A percentile compares a stretch with the other conserved stretches of the same genome.
Conservation (phyloP, 257 asterid genomes). For the Fraxinus pennsylvanica region DNA sequence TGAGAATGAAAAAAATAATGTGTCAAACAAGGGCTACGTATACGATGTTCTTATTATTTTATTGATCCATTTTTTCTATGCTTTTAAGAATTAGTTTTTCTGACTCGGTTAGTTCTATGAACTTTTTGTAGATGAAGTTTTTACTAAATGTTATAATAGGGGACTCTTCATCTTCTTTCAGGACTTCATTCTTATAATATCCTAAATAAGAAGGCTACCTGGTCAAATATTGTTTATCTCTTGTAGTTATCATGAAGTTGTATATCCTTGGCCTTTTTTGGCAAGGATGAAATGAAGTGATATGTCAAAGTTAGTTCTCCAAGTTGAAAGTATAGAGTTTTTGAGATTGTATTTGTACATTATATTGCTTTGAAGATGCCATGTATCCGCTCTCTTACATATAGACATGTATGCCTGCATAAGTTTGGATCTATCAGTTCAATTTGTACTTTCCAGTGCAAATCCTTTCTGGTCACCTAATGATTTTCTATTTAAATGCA, state of each 20-base stretch:
- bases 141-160: too few relatives aligned
- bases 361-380: background rate
- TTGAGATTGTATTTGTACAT: background rate
- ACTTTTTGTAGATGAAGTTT: too few relatives aligned
- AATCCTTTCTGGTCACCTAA: conserved; percentile 23
- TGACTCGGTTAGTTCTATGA: too few relatives aligned
- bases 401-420: background rate
- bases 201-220: background rate
- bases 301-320: background rate
- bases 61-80: too few relatives aligned
- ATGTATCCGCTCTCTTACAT: background rate
- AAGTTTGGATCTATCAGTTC: conserved; percentile 4
- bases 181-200: too few relatives aligned
- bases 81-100: too few relatives aligned
- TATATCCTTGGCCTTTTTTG: conserved; percentile 11
- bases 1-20: too few relatives aligned
- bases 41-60: too few relatives aligned
- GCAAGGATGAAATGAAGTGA: conserved; percentile 14
- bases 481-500: conserved; percentile 44
- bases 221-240: background rate
- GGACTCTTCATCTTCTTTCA: too few relatives aligned
- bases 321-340: background rate
- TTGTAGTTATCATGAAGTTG: background rate
- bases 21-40: too few relatives aligned
- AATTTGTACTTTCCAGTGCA: conserved; percentile 13